Evolutionary conservation across 305 asterid genomes (phyloP), one percentile per base, ranked within the genome.

Genomic region (Fraxinus xanthoxyloides): DNA sequence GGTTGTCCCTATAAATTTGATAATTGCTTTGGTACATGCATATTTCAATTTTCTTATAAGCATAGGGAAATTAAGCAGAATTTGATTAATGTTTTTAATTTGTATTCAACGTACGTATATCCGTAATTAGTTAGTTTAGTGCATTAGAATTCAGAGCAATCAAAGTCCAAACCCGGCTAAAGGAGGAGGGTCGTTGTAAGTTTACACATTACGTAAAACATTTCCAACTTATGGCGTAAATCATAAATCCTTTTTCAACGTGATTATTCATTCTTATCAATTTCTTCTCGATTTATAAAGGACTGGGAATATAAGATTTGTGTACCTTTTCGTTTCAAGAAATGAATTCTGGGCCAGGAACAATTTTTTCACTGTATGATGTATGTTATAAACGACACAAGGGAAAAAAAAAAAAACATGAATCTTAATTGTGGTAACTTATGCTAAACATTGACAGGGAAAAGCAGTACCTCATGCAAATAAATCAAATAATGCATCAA

Each of bases 391-490:
- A 46, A 13, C 56, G 19, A 23, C 9, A 30, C 9, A 0, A 59
- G 1, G 2, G 3, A 10, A 7, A 32, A 23, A 40, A 23, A 40
- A 38, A 48, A 48, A 3, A n/a, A 32, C 34, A 19, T 48, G 43
- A 77, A 8, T 24, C 24, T 75, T 17, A 31, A 43, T 79, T 78
- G 59, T 30, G 59, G 7, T 19, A 24, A 79, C 24, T 6, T n/a
- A 5, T 34, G 69, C 77, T 77, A n/a, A 75, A 69, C 36, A 74
- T 21, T 86, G 72, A 74, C 90, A 93, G 97, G 90, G 87, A 54
- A 92, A 87, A 81, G 67, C 80, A 78, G 84, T 82, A 35, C 23
- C 36, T 5, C 84, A 83, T 75, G 82, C 80, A 43, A 79, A 36
- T 34, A 89, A 87, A 77, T 77, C 77, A 70, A 65, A 79, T 35